phyloP scores from a whole-genome alignment of 1,284 basidiomycete species.

The Moesziomyces sp. region DNA sequence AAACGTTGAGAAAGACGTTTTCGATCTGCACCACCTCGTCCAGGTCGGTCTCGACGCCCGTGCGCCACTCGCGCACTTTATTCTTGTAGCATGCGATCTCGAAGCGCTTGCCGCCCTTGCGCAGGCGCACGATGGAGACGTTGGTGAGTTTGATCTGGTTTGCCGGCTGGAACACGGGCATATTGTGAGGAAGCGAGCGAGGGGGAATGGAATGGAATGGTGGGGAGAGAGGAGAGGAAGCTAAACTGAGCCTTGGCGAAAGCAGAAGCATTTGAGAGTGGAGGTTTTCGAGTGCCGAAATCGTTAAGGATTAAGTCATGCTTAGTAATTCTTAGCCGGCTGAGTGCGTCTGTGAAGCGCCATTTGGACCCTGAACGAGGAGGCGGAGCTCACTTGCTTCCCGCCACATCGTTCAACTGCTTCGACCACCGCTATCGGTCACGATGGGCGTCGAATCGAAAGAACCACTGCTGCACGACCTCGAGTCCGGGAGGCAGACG shows the following conservation, averaged over 20 bases:
- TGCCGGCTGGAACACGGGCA: conserved; percentile 44
- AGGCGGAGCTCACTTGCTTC: neutral
- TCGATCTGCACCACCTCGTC: conserved; percentile 97
- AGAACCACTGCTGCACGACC: conserved; percentile 19
- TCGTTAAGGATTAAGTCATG: too few species aligned
- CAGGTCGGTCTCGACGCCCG: conserved; percentile 89
- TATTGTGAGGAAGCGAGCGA: neutral
- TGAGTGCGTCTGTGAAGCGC: neutral
- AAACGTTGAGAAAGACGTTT: conserved; percentile 95
- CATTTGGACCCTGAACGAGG: too few species aligned
- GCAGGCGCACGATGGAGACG: conserved; percentile 92
- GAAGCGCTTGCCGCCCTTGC: conserved; percentile 96
- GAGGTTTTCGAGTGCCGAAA: too few species aligned
- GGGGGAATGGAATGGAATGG: neutral
- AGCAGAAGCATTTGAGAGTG: too few species aligned
- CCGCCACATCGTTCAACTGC: neutral
- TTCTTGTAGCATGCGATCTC: conserved; percentile 99
- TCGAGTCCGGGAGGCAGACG: conserved; percentile 20
- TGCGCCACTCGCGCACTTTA: conserved; percentile 96
- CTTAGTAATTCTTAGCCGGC: too few species aligned
- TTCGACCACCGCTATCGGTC: neutral
- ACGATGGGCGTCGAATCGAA: conserved; percentile 22
- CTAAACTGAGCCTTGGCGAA: too few species aligned
- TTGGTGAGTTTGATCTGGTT: conserved; percentile 78
- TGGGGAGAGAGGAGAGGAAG: neutral